phyloP scores from a whole-genome alignment of 805 yeast species.

The Zygoascus bituminiphila region DNA sequence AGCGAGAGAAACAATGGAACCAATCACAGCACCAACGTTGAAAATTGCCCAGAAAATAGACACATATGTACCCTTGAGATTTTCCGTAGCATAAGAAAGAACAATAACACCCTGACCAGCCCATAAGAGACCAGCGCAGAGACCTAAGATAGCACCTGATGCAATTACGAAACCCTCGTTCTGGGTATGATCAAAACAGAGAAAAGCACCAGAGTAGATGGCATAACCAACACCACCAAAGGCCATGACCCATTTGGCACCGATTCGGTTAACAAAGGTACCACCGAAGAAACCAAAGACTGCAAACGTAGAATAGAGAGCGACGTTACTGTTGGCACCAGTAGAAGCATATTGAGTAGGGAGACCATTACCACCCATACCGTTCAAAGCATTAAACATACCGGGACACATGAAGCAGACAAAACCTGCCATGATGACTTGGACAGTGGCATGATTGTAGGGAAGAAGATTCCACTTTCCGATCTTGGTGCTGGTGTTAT shows the following conservation, averaged over 20 bases:
- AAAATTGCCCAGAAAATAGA: constrained; percentile 54
- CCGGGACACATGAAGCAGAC: constrained; percentile 46
- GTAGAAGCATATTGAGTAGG: constrained; percentile 19
- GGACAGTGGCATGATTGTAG: constrained; percentile 35
- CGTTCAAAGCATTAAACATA: constrained; percentile 43
- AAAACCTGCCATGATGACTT: constrained; percentile 39
- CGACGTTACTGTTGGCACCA: constrained; percentile 43
- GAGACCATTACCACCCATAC: constrained; percentile 42
- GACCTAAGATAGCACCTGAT: constrained; percentile 50
- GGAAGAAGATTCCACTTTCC: constrained; percentile 28
- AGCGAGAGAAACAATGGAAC: constrained; percentile 49
- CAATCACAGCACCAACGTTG: constrained; percentile 55
- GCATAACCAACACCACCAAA: constrained; percentile 42
- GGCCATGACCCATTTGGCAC: constrained; percentile 35
- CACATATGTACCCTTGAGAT: constrained; percentile 44
- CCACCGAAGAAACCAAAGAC: constrained; percentile 52
- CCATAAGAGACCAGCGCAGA: constrained; percentile 50
- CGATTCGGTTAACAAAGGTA: constrained; percentile 43
- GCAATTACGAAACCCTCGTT: constrained; percentile 46
- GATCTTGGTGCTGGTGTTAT: constrained; percentile 17
- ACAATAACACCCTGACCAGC: constrained; percentile 51
- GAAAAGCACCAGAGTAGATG: constrained; percentile 38
- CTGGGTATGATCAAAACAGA: constrained; percentile 36
- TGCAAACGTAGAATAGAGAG: constrained; percentile 47
- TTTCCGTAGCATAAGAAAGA: constrained; percentile 50